Base-by-base conservation (phyloP, 2,329 filamentous ascomycete species). In the Sarocladium strictum region DNA sequence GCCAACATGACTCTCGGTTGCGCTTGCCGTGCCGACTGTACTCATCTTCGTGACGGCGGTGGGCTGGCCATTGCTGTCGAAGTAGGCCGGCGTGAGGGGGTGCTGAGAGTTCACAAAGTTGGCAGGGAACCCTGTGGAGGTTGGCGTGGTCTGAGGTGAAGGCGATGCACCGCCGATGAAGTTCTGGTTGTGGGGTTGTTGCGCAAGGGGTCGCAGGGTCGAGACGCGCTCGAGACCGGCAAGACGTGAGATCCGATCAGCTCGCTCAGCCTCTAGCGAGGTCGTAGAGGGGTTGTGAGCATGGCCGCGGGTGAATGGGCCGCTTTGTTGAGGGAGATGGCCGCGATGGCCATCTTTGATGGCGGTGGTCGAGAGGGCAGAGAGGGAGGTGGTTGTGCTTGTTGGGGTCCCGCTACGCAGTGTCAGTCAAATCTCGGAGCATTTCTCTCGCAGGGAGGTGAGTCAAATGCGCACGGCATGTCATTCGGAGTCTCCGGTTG, bases 341-440 rank as follows among this genome's bases (percentile, higher is more conserved):
- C 93, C 93, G 57, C 90, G 89, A 66, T 97, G 90, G 62, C 93
- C 93, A 67, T 97, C 93, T 72, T 97, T 96, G 78, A 96, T 96
- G 53, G 93, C 93, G 12, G 90, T 94, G 17, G 93, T 97, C 15
- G 90, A 96, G 49, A 97, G 81, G 38, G 91, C 86, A 24, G 90
- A 96, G 64, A 97, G 86, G 53, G 91, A 95, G 12, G 92, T 97
- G 3, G 90, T 95, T 38, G 89, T 87, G 61, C 90, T 96, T 60
- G 94, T 97, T 2, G 93, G 93, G 2, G 93, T 97, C 64, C 93
- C 92, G 60, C 90, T 96, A 59, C 54, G 60, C 56, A 54, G 35
- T 52, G 51, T 60, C 52, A 47, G 55, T 23, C 55, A 57, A 47
- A 57, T 56, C 55, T 58, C 55, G 12, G 12, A 32, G 7, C 7